These are phyloP conservation scores for Colletotrichum sidae DNA, from an alignment of 2,329 filamentous ascomycete species.

Conservation along the genomic window DNA sequence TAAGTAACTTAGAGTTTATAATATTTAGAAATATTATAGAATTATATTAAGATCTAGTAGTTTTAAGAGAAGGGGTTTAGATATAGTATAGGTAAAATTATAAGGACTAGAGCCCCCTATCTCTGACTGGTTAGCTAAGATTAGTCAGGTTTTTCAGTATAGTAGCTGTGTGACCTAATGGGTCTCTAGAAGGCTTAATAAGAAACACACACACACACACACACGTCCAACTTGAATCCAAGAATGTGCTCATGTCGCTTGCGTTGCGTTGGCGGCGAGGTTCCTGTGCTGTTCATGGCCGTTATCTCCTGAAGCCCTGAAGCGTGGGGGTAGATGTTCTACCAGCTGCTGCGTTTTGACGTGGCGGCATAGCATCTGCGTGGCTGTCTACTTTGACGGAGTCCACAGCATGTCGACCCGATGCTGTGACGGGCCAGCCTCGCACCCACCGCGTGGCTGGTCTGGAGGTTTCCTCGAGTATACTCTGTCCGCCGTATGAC, in stretches of 20 bases:
- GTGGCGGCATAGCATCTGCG: conserved; percentile 1
- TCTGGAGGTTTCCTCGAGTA: background rate
- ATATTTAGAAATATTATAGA: no score
- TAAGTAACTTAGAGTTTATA: no score
- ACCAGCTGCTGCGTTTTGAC: background rate
- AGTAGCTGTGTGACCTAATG: no score
- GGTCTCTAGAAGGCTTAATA: no score
- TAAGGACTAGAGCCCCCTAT: no score
- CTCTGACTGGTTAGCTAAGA: no score
- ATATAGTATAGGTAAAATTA: no score
- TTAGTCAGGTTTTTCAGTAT: no score
- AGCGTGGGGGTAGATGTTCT: conserved; percentile 3
- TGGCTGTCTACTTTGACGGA: conserved; percentile 2
- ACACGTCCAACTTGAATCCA: conserved; percentile 9
- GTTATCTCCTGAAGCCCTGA: conserved; percentile 3
- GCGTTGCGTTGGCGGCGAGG: conserved; percentile 6
- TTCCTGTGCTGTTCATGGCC: background rate
- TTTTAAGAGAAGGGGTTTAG: no score
- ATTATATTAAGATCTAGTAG: no score
- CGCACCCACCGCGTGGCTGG: conserved; percentile 2
- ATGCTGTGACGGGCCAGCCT: conserved; percentile 11
- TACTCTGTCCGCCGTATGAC: background rate
- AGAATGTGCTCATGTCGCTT: conserved; percentile 5
- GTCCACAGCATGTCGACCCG: background rate
- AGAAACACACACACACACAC: no score